These are phyloP conservation scores for Kodamaea alishanica DNA, from an alignment of 1,139 yeast genomes.

Conservation along the genomic window DNA sequence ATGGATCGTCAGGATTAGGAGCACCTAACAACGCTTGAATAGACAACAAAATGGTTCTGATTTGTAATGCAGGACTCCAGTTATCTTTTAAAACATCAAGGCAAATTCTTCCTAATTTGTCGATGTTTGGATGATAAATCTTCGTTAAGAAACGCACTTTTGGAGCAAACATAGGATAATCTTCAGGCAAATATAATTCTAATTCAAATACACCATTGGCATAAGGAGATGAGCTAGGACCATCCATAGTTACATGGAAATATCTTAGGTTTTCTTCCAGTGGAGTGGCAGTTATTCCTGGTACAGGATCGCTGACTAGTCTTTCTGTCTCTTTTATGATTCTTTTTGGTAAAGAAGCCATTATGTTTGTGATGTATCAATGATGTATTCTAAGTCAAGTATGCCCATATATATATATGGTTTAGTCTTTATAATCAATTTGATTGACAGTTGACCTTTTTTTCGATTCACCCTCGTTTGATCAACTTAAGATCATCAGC, in stretches of 20 bases:
- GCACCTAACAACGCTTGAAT: conserved; percentile 93
- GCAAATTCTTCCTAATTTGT: conserved; percentile 90
- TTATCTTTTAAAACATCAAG: conserved; percentile 84
- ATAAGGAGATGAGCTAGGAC: conserved; percentile 84
- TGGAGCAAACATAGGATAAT: conserved; percentile 92
- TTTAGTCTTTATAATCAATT: too few relatives aligned
- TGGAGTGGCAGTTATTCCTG: conserved; percentile 90
- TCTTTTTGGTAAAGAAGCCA: conserved; percentile 79
- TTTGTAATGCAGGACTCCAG: conserved; percentile 99
- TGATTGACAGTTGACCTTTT: not conserved
- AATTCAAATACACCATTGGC: conserved; percentile 73
- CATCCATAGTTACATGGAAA: conserved; percentile 80
- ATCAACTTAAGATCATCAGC: not conserved
- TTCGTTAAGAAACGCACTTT: conserved; percentile 88
- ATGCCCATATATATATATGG: too few relatives aligned
- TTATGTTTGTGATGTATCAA: conserved; percentile 12
- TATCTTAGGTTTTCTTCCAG: conserved; percentile 91
- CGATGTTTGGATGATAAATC: conserved; percentile 95
- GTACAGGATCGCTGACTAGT: conserved; percentile 89
- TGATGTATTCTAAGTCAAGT: too few relatives aligned
- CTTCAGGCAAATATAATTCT: conserved; percentile 81
- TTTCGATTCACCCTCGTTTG: conserved; percentile 4
- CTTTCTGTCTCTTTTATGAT: conserved; percentile 94
- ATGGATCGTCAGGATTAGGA: conserved; percentile 97
- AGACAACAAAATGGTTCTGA: conserved; percentile 86